These are phyloP conservation scores for Penicillium sp. DNA, from an alignment of 2,329 filamentous ascomycete genomes.

Conservation along the genomic window DNA sequence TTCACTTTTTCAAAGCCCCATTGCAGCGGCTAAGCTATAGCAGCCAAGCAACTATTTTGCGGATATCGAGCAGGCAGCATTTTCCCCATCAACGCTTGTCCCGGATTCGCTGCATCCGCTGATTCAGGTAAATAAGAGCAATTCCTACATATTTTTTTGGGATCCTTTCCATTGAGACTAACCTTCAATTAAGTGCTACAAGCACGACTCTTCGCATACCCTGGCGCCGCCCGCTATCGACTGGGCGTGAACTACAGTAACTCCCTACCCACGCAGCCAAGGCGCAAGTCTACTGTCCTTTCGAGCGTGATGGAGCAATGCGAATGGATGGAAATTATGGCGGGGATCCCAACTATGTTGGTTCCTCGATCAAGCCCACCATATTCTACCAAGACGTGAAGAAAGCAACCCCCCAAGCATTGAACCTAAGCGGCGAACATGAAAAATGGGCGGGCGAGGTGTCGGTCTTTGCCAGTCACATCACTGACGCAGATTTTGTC, in stretches of 20 bases:
- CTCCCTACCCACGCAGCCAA: constrained; percentile 44
- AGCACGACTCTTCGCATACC: constrained; percentile 62
- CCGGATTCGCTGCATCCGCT: constrained; percentile 63
- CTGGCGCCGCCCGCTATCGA: constrained; percentile 53
- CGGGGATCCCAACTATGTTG: constrained; percentile 58
- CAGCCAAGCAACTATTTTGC: constrained; percentile 61
- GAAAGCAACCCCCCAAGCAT: constrained; percentile 7
- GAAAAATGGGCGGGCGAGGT: constrained; percentile 35
- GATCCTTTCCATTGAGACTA: no score
- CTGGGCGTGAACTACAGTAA: constrained; percentile 47
- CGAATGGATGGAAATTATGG: constrained; percentile 57
- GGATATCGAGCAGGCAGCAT: constrained; percentile 69
- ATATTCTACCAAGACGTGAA: constrained; percentile 20
- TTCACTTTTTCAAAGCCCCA: no score
- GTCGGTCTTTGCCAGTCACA: constrained; percentile 19
- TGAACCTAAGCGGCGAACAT: constrained; percentile 30
- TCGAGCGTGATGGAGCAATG: constrained; percentile 45
- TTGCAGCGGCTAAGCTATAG: no score
- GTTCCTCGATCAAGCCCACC: constrained; percentile 32
- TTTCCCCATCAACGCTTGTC: constrained; percentile 65
- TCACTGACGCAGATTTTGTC: constrained; percentile 33
- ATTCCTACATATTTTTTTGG: no score
- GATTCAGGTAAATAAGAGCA: constrained; percentile 52
- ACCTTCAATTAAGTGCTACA: constrained; percentile 52
- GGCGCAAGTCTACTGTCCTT: constrained; percentile 54